Evolutionary conservation across 331 rosid genomes (phyloP), one percentile per base, ranked within the genome.

Genomic region (Prunus yedoensis): DNA sequence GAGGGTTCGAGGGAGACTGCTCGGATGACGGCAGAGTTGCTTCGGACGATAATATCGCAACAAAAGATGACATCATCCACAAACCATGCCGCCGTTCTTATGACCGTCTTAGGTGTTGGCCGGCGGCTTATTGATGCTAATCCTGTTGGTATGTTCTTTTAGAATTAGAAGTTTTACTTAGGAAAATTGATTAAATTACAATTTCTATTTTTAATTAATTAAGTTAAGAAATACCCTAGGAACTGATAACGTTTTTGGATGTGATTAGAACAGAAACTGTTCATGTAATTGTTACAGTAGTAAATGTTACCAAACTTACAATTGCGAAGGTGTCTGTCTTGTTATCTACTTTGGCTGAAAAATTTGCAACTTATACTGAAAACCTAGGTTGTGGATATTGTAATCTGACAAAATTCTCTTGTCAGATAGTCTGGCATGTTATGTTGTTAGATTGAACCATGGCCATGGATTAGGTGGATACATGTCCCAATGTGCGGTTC

Each of bases 61-160:
- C 58, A 58, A 45, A 58, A 32, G 77, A 23, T 46, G n/a, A 28
- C 77, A 35, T 72, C 76, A 30, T 21, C 69, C n/a, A 38, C 50
- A 18, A 64, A 64, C 69, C 69, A 11, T 4, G 69, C 69, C 10
- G 77, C 77, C 18, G 68, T 32, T 61, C 68, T 73, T 16, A 64
- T 73, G 68, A n/a, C n/a, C n/a, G n/a, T n/a, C n/a, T n/a, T n/a
- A 25, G 68, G 52, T 49, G 46, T 73, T 43, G 77, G 68, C 57
- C 46, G 46, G 28, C 25, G 50, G 27, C 68, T 59, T 45, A 73
- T 73, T 73, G 68, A 57, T 73, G 68, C 77, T 11, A 45, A 73
- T 61, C 77, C 58, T 73, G 57, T 73, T 73, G 77, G 68, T 73
- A 73, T 57, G 65, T 38, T 8, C 7, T 20, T 7, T 28, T 18